Evolutionary conservation across 768 basidiomycete genomes (phyloP).

Genomic region (Russula foetens): DNA sequence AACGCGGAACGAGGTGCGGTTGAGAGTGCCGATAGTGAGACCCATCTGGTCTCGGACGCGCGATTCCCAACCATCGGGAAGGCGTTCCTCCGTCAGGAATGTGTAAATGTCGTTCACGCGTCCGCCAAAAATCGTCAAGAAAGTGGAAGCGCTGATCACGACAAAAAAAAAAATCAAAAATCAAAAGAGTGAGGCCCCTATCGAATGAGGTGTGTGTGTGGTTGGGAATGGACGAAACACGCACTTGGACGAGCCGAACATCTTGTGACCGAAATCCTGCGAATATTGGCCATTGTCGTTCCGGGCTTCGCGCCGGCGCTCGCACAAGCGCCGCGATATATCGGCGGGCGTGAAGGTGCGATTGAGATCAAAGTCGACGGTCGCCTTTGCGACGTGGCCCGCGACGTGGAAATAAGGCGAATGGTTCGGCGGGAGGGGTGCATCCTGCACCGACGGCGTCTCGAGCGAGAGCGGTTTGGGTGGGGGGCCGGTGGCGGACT

Average conservation of each 20-base stretch:
- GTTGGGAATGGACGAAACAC: conserved; percentile 20
- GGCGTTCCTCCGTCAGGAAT: conserved; percentile 58
- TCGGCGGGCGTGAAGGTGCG: conserved; percentile 47
- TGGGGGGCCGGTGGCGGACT: conserved; percentile 51
- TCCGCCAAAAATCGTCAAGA: conserved; percentile 63
- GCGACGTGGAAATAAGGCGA: conserved; percentile 8
- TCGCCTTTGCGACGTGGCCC: conserved; percentile 1
- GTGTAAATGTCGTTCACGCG: conserved; percentile 44
- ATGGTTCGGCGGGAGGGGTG: not conserved
- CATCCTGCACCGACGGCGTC: not conserved
- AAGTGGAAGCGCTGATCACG: conserved; percentile 45
- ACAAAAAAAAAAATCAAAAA: not conserved
- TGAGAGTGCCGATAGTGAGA: conserved; percentile 50
- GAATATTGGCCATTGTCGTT: conserved; percentile 49
- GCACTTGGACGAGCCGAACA: conserved; percentile 63
- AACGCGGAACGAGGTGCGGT: conserved; percentile 29
- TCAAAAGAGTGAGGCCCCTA: too few relatives aligned
- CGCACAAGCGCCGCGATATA: conserved; percentile 46
- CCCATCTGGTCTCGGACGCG: conserved; percentile 46
- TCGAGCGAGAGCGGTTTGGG: not conserved
- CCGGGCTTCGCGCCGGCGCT: conserved; percentile 52
- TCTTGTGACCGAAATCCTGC: conserved; percentile 41
- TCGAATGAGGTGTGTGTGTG: too few relatives aligned
- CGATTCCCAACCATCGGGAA: conserved; percentile 68
- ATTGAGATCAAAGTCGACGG: conserved; percentile 7